Base-by-base conservation (phyloP, 2,329 filamentous ascomycete species). In the Claviceps capensis region DNA sequence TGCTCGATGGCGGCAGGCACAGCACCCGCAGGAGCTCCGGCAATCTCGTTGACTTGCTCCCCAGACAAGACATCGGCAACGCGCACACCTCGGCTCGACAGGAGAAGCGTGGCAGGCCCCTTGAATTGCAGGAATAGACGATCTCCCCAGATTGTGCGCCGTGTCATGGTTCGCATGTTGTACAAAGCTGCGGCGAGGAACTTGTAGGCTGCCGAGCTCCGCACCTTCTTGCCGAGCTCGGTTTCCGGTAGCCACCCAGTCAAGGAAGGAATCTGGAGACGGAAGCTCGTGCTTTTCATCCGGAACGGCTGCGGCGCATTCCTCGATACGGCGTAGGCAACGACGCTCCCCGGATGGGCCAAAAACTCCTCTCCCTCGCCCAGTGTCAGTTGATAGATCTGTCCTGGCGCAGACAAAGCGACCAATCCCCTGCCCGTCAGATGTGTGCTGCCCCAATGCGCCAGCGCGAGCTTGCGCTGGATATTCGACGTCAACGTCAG, bases 61-160 rank as follows among this genome's bases (percentile, higher is more conserved):
- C 77, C 74, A 4, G 83, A 87, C 57, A 98, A 72, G 2, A 86
- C 79, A 57, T 98, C 91, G 50, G 80, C 82, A 44, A 95, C 71
- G 16, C 85, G 77, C 22, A 87, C 80, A 14, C 83, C 89, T n/a
- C 91, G 81, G 50, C 88, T 94, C 57, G 95, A 94, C 61, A 98
- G 73, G 44, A 97, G 75, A 48, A 98, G 79, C 2, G 86, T 96
- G 5, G 79, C 80, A 2, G 93, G 93, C 0, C 93, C 93, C 52
- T 83, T 79, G 65, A 98, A 96, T 62, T 87, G 86, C 36, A 98
- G 72, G 68, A 97, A 97, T 26, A 97, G 74, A 69, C 91, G 73
- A 65, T 98, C 93, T 22, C 93, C 93, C 88, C 89, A 97, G 52
- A 98, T 86, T 1, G 87, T 87, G 61, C 86, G 79, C 54, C 90